These are phyloP conservation scores for Gleditsia sinensis DNA, from an alignment of 306 rosid species.

Conservation along the genomic window DNA sequence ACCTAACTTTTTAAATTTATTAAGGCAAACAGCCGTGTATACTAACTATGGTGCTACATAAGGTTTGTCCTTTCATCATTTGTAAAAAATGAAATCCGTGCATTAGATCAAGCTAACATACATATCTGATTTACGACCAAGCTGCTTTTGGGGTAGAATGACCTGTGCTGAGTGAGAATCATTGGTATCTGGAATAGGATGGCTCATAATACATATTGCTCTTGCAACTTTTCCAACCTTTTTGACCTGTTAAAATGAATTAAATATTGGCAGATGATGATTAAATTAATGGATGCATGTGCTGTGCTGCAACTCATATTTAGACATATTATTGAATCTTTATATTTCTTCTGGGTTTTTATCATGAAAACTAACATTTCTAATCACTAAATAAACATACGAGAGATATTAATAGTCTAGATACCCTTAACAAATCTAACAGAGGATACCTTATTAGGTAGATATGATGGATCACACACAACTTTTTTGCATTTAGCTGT, in stretches of 20 bases:
- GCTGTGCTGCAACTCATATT: slow-evolving; percentile 3
- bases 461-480: slow-evolving; percentile 76
- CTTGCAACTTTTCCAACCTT: slow-evolving; percentile 83
- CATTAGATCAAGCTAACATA: slow-evolving; percentile 33
- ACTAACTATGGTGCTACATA: neutral
- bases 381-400: neutral
- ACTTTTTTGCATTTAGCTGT: slow-evolving; percentile 75
- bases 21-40: neutral
- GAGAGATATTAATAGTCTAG: neutral
- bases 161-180: slow-evolving; percentile 92
- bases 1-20: neutral
- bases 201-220: slow-evolving; percentile 85
- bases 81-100: slow-evolving; percentile 10
- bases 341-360: neutral
- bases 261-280: slow-evolving; percentile 3
- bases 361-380: neutral
- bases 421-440: neutral
- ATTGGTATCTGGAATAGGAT: slow-evolving; percentile 81
- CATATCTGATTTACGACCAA: slow-evolving; percentile 82
- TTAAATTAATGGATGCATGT: neutral
- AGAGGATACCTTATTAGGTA: slow-evolving; percentile 55
- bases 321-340: neutral
- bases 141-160: slow-evolving; percentile 87
- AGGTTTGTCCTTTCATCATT: slow-evolving; percentile 1
- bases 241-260: slow-evolving; percentile 52